These are phyloP conservation scores for Clarireedia paspali DNA, from an alignment of 2,329 filamentous ascomycete genomes.

Conservation along the genomic window DNA sequence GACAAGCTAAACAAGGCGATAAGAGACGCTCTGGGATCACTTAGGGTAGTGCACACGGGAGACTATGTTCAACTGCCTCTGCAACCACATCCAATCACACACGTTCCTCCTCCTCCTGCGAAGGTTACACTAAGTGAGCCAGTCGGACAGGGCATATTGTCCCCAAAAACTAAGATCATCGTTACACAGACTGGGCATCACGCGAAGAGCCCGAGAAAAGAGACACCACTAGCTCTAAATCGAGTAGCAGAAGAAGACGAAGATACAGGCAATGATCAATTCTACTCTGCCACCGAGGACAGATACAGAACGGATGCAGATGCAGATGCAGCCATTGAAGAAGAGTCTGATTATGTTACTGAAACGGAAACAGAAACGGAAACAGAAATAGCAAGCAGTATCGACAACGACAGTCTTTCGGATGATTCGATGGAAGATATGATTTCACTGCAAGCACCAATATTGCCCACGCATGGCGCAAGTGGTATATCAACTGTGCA, in stretches of 20 bases:
- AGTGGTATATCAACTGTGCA: constrained; percentile 75
- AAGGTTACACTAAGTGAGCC: constrained; percentile 92
- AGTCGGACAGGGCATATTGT: constrained; percentile 77
- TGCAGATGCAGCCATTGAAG: constrained; percentile 44
- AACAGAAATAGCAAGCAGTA: constrained; percentile 49
- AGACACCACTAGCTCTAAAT: constrained; percentile 38
- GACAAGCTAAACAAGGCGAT: constrained; percentile 59
- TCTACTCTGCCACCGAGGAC: constrained; percentile 88
- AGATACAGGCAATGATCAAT: constrained; percentile 82
- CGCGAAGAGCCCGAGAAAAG: constrained; percentile 42
- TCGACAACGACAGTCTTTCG: constrained; percentile 69
- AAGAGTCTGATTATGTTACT: constrained; percentile 47
- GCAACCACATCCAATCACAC: constrained; percentile 77
- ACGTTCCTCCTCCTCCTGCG: constrained; percentile 74
- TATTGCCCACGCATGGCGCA: constrained; percentile 67
- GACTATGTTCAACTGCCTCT: constrained; percentile 74
- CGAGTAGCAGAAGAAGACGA: constrained; percentile 57
- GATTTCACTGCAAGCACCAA: constrained; percentile 79
- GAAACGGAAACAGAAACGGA: constrained; percentile 47
- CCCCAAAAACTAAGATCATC: constrained; percentile 74
- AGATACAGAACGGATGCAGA: constrained; percentile 49
- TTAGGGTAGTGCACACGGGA: constrained; percentile 74
- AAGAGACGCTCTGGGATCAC: constrained; percentile 62
- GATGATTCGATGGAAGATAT: constrained; percentile 91
- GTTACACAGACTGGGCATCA: constrained; percentile 58